Evolutionary conservation across 225 moss, liverwort and hornwort species (phyloP), one percentile per base, ranked within the genome.

Genomic region (Neckera pumila): DNA sequence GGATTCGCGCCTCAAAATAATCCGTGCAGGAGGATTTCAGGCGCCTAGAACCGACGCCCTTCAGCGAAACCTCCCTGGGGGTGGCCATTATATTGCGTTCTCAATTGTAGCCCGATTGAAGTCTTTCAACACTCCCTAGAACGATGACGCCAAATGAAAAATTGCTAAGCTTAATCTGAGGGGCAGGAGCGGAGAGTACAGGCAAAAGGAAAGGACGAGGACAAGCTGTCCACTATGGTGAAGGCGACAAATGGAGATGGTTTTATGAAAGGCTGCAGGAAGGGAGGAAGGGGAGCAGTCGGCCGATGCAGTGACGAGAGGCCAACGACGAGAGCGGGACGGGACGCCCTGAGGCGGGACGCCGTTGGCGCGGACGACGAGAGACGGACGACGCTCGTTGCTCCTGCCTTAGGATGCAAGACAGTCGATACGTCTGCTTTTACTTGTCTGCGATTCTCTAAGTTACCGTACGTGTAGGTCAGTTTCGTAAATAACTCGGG

Each of bases 1-100:
- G 3, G 11, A 15, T 40, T 40, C 84, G 87, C 45, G 13, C 1
- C 80, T 76, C 85, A 40, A 81, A 87, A 13, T 17, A 40, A 2
- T 7, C 0, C 6, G 0, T 0, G 19, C 15, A 11, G 15, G 23
- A 11, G 3, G 1, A 0, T 9, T 2, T 27, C 33, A 84, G 84
- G 3, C 8, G 22, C 15, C 4, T 14, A 54, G 2, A 7, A 17
- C 54, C 17, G 30, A 30, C 63, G 12, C 83, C 91, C 34, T 0
- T 8, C 1, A 33, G 27, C 6, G 15, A 4, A 9, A 0, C 26
- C 57, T 27, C 19, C 21, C 3, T 22, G 1, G n/a, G n/a, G n/a
- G 2, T 6, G 12, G 9, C 13, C 91, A 84, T n/a, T n/a, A n/a
- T n/a, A n/a, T 89, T 15, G 51, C 61, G 16, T 36, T 56, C 82